Conservation (phyloP, 495 filamentous ascomycete species). For the Talaromyces thailandensis region DNA sequence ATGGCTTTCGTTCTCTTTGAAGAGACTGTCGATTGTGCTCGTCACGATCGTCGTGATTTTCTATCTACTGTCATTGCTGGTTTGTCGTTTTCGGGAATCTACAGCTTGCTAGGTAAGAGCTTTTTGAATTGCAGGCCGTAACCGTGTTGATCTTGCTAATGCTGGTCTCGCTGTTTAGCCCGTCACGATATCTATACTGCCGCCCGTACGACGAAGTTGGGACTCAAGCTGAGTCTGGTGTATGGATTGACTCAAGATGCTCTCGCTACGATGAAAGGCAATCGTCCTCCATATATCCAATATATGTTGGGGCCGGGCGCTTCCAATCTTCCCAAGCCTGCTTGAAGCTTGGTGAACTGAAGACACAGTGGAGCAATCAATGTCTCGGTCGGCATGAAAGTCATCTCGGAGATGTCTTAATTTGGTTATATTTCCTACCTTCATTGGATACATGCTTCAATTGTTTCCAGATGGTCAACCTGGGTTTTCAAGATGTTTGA, state of each 20-base stretch:
- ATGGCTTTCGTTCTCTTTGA: conserved; percentile 66
- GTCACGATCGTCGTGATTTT: conserved; percentile 57
- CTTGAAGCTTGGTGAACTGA: background rate
- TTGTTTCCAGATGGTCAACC: background rate
- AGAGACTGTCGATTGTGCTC: conserved; percentile 71
- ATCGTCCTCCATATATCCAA: conserved; percentile 62
- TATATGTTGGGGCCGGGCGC: conserved; percentile 39
- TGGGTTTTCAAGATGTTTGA: background rate
- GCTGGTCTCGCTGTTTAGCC: conserved; percentile 39
- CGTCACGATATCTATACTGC: conserved; percentile 73
- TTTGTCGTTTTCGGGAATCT: conserved; percentile 70
- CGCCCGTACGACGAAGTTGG: conserved; percentile 74
- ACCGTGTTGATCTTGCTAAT: conserved; percentile 7
- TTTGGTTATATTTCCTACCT: background rate
- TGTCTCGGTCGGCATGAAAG: background rate
- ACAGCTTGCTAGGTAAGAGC: conserved; percentile 74
- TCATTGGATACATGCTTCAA: background rate
- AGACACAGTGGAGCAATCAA: background rate
- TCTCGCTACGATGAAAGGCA: conserved; percentile 53
- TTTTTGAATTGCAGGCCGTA: background rate
- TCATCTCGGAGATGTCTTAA: background rate
- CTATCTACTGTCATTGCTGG: conserved; percentile 71
- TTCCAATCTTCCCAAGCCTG: background rate
- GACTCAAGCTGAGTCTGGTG: conserved; percentile 63
- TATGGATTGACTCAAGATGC: conserved; percentile 79